A percentile compares a stretch with the other conserved stretches of the same genome.
Evolutionary conservation across 140 eudicot species (phyloP).

Genomic region (Stevia rebaudiana): DNA sequence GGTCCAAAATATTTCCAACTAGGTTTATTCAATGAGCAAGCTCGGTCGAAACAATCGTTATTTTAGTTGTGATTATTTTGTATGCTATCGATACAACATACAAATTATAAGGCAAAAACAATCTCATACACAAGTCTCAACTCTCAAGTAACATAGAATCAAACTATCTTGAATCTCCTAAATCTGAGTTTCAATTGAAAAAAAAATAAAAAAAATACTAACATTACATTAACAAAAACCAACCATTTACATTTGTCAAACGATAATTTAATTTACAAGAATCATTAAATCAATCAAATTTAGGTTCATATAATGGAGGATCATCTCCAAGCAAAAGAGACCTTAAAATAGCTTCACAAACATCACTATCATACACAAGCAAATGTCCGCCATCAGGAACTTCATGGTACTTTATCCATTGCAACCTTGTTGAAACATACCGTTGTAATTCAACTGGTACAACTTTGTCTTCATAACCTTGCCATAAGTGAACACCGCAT

Average conservation of each 20-base stretch:
- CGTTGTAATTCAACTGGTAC: conserved; percentile 72
- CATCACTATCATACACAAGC: conserved; percentile 67
- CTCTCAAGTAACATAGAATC: too few species aligned
- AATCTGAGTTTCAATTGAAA: too few species aligned
- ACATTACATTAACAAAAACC: conserved; percentile 3
- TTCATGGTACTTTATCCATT: conserved; percentile 91
- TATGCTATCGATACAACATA: too few species aligned
- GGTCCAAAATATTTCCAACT: too few species aligned
- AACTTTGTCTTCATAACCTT: conserved; percentile 83
- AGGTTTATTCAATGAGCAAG: too few species aligned
- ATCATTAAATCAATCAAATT: conserved; percentile 22
- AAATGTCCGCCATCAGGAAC: conserved; percentile 89
- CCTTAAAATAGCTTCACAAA: conserved; percentile 78
- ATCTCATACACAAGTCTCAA: too few species aligned
- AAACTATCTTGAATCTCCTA: too few species aligned
- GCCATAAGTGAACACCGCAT: conserved; percentile 66
- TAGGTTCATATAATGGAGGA: conserved; percentile 51
- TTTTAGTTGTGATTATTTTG: too few species aligned
- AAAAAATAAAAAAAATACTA: too few species aligned
- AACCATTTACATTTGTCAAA: conserved; percentile 23
- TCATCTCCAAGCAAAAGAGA: conserved; percentile 80
- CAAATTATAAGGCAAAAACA: too few species aligned
- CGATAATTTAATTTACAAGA: conserved; percentile 26
- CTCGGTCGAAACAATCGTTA: too few species aligned
- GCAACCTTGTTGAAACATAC: conserved; percentile 47